Percentiles rank a stretch among this genome's conserved stretches.
Conservation (phyloP, 2,329 filamentous ascomycete species). For the Colletotrichum sojae region DNA sequence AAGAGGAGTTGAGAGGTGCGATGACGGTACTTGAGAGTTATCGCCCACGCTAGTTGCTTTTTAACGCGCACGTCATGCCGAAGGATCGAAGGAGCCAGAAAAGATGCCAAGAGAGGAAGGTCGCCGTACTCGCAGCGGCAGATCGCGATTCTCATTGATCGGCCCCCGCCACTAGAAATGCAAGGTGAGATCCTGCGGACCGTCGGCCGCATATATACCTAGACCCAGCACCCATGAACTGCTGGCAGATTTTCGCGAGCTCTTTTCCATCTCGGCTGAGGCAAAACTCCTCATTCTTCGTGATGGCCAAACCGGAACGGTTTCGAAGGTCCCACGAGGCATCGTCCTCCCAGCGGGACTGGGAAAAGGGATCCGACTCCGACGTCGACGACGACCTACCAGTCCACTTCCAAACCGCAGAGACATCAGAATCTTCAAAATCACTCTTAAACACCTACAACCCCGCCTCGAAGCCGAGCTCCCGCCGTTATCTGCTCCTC, state of each 20-base stretch:
- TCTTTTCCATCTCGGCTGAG: neutral
- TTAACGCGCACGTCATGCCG: too few species aligned
- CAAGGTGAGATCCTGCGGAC: neutral
- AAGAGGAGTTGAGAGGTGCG: neutral
- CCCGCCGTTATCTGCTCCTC: neutral
- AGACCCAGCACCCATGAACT: neutral
- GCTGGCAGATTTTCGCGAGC: rapidly evolving
- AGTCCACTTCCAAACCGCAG: neutral
- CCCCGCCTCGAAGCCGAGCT: neutral
- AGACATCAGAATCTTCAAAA: neutral
- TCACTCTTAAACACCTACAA: neutral
- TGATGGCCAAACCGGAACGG: neutral
- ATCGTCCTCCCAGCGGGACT: neutral
- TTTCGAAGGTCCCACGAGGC: neutral
- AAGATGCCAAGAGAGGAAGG: constrained; percentile 19
- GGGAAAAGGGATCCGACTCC: neutral
- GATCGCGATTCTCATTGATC: constrained; percentile 1
- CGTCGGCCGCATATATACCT: neutral
- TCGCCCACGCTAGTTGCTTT: too few species aligned
- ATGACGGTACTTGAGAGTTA: too few species aligned
- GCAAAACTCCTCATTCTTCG: too few species aligned
- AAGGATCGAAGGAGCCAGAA: neutral
- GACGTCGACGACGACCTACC: neutral
- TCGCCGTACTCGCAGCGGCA: constrained; percentile 8
- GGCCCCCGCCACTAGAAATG: constrained; percentile 2